Conservation (phyloP, 805 yeast genomes). For the Brettanomyces bruxellensis region DNA sequence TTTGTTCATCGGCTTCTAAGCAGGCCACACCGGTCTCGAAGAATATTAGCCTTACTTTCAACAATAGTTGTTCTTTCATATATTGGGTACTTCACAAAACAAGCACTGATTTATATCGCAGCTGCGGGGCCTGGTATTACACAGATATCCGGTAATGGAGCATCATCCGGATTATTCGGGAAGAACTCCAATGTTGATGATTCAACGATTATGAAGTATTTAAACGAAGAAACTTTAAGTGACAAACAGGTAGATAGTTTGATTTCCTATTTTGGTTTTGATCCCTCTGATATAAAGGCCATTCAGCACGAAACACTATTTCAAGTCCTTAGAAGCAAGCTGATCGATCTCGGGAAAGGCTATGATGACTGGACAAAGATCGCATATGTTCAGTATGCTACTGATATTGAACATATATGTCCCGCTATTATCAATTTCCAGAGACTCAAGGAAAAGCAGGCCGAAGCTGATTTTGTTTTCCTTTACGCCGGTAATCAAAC, state of each 20-base stretch:
- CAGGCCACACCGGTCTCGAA: too few relatives aligned
- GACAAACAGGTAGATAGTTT: neutral
- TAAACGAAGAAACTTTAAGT: neutral
- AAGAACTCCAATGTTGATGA: neutral
- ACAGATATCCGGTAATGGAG: too few relatives aligned
- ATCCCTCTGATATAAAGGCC: constrained; percentile 7
- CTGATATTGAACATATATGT: constrained; percentile 41
- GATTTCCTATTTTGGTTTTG: constrained; percentile 1
- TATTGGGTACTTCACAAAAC: too few relatives aligned
- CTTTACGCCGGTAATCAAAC: constrained; percentile 22
- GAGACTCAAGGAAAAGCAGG: constrained; percentile 23
- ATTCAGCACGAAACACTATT: constrained; percentile 1
- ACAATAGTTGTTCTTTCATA: too few relatives aligned
- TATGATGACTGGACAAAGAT: constrained; percentile 29
- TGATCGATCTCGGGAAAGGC: neutral
- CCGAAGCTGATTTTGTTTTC: constrained; percentile 39
- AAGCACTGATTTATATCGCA: too few relatives aligned
- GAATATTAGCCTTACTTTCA: too few relatives aligned
- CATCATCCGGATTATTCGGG: neutral
- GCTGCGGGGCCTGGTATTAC: too few relatives aligned
- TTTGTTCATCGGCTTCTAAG: too few relatives aligned
- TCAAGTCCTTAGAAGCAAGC: constrained; percentile 1
- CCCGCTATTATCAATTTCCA: constrained; percentile 41
- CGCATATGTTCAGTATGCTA: constrained; percentile 58
- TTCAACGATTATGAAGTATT: neutral